Percentiles rank a stretch among this genome's conserved stretches.
phyloP scores from a whole-genome alignment of 2,329 filamentous ascomycete genomes.

The Orbilia javanica region DNA sequence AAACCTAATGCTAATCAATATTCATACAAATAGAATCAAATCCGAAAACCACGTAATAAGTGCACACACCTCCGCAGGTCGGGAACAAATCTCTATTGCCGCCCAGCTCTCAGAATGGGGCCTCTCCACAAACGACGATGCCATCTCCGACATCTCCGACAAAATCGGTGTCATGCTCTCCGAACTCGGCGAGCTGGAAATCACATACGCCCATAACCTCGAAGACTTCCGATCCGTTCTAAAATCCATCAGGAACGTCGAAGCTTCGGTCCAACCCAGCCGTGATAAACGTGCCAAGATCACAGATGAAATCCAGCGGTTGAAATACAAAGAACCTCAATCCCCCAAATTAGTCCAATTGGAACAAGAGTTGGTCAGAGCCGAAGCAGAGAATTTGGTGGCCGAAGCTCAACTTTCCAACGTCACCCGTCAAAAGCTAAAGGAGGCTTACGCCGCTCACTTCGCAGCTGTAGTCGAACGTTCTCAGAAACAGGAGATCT shows the following conservation, averaged over 20 bases:
- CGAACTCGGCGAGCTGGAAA: conserved; percentile 94
- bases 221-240: conserved; percentile 85
- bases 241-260: conserved; percentile 95
- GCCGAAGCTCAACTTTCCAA: conserved; percentile 97
- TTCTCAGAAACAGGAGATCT: conserved; percentile 94
- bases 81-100: conserved; percentile 86
- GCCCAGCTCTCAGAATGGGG: conserved; percentile 96
- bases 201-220: conserved; percentile 83
- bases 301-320: conserved; percentile 87
- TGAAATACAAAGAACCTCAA: conserved; percentile 92
- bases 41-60: conserved; percentile 89
- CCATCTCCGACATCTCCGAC: conserved; percentile 89
- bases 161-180: conserved; percentile 93
- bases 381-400: conserved; percentile 94
- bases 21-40: conserved; percentile 74
- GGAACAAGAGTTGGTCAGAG: conserved; percentile 95
- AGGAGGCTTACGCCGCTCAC: conserved; percentile 90
- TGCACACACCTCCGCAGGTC: conserved; percentile 85
- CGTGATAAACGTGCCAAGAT: conserved; percentile 89
- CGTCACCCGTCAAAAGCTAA: conserved; percentile 95
- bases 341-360: conserved; percentile 83
- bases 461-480: conserved; percentile 93
- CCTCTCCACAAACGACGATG: conserved; percentile 87
- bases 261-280: conserved; percentile 93
- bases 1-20: not conserved